phyloP scores from a whole-genome alignment of 345 rosid species.

The Citrus mangshanensis region DNA sequence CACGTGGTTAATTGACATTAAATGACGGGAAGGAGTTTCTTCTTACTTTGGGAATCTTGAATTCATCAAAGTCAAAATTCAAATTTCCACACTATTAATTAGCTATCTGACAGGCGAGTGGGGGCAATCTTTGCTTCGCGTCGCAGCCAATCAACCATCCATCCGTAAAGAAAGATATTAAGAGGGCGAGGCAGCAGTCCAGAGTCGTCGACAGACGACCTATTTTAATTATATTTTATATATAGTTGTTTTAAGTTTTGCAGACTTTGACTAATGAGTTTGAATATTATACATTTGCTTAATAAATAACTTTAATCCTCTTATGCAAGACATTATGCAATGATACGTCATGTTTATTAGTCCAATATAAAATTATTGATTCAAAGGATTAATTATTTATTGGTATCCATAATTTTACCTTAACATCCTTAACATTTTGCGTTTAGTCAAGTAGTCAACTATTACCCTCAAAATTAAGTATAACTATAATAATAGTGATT shows the following conservation, averaged over 20 bases:
- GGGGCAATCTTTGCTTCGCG: neutral
- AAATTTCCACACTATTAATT: neutral
- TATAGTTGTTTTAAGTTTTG: neutral
- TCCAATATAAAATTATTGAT: too few relatives aligned
- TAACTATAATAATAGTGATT: too few relatives aligned
- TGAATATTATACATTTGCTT: neutral
- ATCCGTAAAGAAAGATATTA: neutral
- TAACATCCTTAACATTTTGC: too few relatives aligned
- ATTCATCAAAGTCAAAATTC: neutral
- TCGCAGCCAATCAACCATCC: neutral
- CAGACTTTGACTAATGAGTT: neutral
- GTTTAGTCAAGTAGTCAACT: rapidly evolving
- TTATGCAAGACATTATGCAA: neutral
- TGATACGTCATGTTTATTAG: neutral
- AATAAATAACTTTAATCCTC: neutral
- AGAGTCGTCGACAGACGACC: neutral
- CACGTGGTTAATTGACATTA: neutral
- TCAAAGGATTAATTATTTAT: neutral
- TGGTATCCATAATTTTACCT: too few relatives aligned
- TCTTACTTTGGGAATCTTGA: neutral
- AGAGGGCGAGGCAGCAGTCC: neutral
- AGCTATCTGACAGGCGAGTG: neutral
- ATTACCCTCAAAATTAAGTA: too few relatives aligned
- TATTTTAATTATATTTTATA: too few relatives aligned
- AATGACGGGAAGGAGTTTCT: neutral